Percentiles rank a stretch among this genome's conserved stretches.
Evolutionary conservation across 208 protist genomes (phyloP).

Genomic region (Acanthamoeba healyi): DNA sequence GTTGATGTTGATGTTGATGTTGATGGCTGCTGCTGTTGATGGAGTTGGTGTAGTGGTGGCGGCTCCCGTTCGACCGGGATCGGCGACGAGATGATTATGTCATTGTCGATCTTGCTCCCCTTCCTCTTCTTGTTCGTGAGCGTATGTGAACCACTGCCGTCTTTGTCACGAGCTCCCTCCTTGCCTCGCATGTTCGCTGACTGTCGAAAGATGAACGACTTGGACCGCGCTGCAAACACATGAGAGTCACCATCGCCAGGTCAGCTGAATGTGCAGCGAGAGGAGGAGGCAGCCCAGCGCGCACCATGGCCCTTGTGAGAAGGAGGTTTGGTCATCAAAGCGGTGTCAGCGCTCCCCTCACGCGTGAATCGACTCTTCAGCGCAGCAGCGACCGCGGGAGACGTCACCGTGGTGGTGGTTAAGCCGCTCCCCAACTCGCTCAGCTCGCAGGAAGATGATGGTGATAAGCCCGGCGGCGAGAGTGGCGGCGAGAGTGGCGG

Average conservation of each 20-base stretch:
- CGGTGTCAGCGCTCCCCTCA: neutral
- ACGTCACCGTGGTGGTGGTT: neutral
- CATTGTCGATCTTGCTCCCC: neutral
- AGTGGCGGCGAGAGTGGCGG: neutral
- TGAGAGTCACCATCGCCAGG: too few species aligned
- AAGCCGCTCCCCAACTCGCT: too few species aligned
- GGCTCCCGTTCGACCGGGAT: neutral
- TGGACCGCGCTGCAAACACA: neutral
- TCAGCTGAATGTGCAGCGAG: neutral
- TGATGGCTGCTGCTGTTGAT: too few species aligned
- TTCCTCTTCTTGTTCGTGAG: neutral
- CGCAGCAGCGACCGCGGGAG: neutral
- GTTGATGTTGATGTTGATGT: too few species aligned
- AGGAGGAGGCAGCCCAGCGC: neutral
- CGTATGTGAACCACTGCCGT: neutral
- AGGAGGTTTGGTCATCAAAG: neutral
- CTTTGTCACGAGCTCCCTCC: neutral
- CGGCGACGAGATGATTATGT: neutral
- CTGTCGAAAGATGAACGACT: conserved; percentile 5
- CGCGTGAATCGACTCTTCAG: neutral
- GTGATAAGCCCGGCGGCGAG: neutral
- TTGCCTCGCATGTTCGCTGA: neutral
- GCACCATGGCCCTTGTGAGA: neutral
- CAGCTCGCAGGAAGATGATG: too few species aligned
- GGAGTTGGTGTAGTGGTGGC: neutral